Evolutionary conservation across 2,329 filamentous ascomycete genomes (phyloP).

Genomic region (Alternaria solani): DNA sequence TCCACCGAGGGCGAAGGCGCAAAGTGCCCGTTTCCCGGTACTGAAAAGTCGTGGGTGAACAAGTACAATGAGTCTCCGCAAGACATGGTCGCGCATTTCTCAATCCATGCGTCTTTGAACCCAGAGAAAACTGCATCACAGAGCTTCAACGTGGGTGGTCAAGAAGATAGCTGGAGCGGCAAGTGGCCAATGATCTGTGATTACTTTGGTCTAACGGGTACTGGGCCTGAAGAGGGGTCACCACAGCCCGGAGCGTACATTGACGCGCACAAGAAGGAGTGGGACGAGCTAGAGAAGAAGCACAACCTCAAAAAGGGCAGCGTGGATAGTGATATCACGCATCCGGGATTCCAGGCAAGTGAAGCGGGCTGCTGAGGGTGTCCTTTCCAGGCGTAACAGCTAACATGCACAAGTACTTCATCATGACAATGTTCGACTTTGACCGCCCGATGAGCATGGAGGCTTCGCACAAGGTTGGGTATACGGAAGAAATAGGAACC

Average conservation of each 20-base stretch:
- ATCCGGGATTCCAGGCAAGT: slow-evolving; percentile 43
- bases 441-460: slow-evolving; percentile 58
- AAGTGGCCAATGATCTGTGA: slow-evolving; percentile 59
- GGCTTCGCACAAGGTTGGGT: slow-evolving; percentile 50
- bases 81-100: slow-evolving; percentile 54
- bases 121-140: slow-evolving; percentile 51
- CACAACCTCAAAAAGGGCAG: slow-evolving; percentile 47
- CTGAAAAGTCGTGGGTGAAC: slow-evolving; percentile 48
- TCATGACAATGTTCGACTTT: slow-evolving; percentile 55
- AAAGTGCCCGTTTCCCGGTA: slow-evolving; percentile 52
- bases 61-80: slow-evolving; percentile 52
- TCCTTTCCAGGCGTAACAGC: not conserved
- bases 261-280: slow-evolving; percentile 36
- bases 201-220: slow-evolving; percentile 58
- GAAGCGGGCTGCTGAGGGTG: not conserved
- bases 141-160: slow-evolving; percentile 56
- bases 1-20: slow-evolving; percentile 51
- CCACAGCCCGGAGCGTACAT: slow-evolving; percentile 43
- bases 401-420: slow-evolving; percentile 35
- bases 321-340: slow-evolving; percentile 56
- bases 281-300: slow-evolving; percentile 41
- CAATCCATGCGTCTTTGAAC: slow-evolving; percentile 54
- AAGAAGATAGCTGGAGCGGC: slow-evolving; percentile 51
- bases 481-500: slow-evolving; percentile 51
- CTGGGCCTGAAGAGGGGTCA: slow-evolving; percentile 38